phyloP scores from a whole-genome alignment of 495 filamentous ascomycete genomes.

The Aspergillus sparsus region DNA sequence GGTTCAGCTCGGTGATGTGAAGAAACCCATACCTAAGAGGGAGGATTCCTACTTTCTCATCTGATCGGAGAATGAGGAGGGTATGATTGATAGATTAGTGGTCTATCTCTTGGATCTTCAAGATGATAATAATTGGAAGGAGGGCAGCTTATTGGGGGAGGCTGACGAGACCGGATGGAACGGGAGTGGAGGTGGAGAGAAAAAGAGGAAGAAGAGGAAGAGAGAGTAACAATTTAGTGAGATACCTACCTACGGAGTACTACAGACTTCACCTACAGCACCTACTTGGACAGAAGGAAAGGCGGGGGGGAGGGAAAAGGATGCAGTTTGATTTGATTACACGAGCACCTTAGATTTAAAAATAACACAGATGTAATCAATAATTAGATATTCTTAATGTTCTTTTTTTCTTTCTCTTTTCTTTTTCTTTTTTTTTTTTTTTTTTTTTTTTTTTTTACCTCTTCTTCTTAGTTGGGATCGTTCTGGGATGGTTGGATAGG shows the following conservation, averaged over 20 bases:
- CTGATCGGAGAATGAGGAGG: slow-evolving; percentile 2
- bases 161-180: neutral
- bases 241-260: neutral
- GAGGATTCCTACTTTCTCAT: neutral
- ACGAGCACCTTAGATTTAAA: neutral
- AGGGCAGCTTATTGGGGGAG: neutral
- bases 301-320: slow-evolving; percentile 6
- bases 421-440: slow-evolving; percentile 7
- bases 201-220: neutral
- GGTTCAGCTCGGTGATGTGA: slow-evolving; percentile 20
- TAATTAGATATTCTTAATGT: too few relatives aligned
- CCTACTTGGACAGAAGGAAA: neutral
- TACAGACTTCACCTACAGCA: too few relatives aligned
- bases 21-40: slow-evolving; percentile 3
- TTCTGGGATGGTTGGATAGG: too few relatives aligned
- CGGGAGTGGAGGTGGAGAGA: neutral
- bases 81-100: neutral
- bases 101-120: neutral
- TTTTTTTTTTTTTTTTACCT: neutral
- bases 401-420: neutral
- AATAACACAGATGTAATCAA: neutral
- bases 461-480: too few relatives aligned
- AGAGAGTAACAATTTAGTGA: neutral
- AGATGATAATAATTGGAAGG: neutral
- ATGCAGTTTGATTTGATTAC: slow-evolving; percentile 9